Percentiles rank a stretch among this genome's conserved stretches.
Conservation (phyloP, 2,329 filamentous ascomycete species). For the Arachnopeziza araneosa region DNA sequence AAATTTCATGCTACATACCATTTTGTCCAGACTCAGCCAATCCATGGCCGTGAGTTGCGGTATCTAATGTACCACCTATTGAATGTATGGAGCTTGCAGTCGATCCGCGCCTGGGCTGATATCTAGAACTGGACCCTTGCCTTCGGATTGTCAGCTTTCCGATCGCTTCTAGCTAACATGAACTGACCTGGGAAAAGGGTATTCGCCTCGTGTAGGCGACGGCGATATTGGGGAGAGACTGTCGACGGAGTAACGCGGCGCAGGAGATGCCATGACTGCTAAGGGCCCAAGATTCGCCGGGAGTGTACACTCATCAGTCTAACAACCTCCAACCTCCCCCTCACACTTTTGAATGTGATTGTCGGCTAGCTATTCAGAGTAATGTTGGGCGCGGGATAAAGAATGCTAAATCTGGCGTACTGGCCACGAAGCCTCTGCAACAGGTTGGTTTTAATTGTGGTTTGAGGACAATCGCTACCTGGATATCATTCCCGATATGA, state of each 20-base stretch:
- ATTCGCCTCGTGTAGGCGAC: slow-evolving; percentile 37
- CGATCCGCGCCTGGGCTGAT: slow-evolving; percentile 65
- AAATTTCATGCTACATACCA: slow-evolving; percentile 43
- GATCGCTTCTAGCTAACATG: slow-evolving; percentile 34
- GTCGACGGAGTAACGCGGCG: slow-evolving; percentile 41
- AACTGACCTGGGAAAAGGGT: slow-evolving; percentile 48
- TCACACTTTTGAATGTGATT: slow-evolving; percentile 3
- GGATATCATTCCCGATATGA: slow-evolving; percentile 28
- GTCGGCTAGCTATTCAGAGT: not conserved
- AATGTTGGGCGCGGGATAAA: not conserved
- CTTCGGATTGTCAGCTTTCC: slow-evolving; percentile 33
- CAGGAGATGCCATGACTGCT: slow-evolving; percentile 36
- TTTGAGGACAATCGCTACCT: slow-evolving; percentile 19
- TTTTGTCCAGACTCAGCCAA: slow-evolving; percentile 76
- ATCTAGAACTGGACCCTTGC: slow-evolving; percentile 30
- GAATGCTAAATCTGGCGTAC: not conserved
- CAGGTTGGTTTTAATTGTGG: slow-evolving; percentile 11
- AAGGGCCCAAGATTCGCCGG: not conserved
- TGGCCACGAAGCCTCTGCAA: slow-evolving; percentile 22
- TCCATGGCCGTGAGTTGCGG: slow-evolving; percentile 50
- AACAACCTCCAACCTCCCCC: slow-evolving; percentile 22
- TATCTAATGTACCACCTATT: slow-evolving; percentile 77
- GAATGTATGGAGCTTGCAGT: slow-evolving; percentile 84
- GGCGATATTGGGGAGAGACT: slow-evolving; percentile 39
- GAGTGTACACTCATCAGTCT: slow-evolving; percentile 2